These are phyloP conservation scores for Solanum bukasovii DNA, from an alignment of 257 asterid genomes.

Conservation along the genomic window DNA sequence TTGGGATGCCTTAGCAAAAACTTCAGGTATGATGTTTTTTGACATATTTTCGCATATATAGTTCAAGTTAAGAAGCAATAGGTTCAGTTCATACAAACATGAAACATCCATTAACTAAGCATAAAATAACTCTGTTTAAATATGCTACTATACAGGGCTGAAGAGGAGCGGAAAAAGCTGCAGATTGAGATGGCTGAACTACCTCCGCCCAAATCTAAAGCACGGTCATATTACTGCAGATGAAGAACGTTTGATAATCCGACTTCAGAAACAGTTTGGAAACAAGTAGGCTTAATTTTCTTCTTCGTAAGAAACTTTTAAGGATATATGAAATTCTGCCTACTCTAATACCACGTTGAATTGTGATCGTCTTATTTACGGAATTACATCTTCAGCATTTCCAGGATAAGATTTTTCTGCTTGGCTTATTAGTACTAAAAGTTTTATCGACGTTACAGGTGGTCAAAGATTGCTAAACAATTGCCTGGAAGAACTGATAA, in stretches of 20 bases:
- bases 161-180: conserved; percentile 72
- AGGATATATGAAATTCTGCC: not conserved
- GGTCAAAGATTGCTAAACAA: conserved; percentile 65
- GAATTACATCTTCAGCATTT: not conserved
- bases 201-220: conserved; percentile 61
- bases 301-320: not conserved
- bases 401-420: not conserved
- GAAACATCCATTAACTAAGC: not conserved
- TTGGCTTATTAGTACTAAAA: not conserved
- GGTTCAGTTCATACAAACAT: too few relatives aligned
- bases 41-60: too few relatives aligned
- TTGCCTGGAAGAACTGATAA: conserved; percentile 81
- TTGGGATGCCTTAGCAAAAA: conserved; percentile 70
- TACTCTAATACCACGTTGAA: not conserved
- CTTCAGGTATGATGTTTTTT: conserved; percentile 32
- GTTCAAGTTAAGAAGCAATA: not conserved
- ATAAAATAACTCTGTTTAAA: not conserved
- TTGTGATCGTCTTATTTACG: not conserved
- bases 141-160: conserved; percentile 25
- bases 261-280: conserved; percentile 58
- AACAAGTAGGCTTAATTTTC: conserved; percentile 35
- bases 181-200: conserved; percentile 75
- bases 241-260: conserved; percentile 37
- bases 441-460: conserved; percentile 16
- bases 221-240: conserved; percentile 44